Evolutionary conservation across 345 rosid genomes (phyloP).

Genomic region (Toxicodendron radicans): DNA sequence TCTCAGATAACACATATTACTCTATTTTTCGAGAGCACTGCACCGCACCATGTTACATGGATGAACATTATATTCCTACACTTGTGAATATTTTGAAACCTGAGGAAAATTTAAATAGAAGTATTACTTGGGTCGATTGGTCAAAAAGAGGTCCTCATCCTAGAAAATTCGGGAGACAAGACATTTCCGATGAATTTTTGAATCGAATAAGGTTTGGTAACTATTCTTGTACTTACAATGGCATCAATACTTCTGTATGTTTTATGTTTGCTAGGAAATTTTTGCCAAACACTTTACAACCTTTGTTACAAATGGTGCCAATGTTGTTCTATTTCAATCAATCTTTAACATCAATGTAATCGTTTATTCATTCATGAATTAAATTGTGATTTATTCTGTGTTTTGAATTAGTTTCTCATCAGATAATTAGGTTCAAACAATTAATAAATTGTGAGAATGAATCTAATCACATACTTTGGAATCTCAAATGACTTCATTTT

Average conservation of each 20-base stretch:
- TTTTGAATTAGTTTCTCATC: no score
- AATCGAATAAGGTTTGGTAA: slow-evolving; percentile 36
- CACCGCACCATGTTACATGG: slow-evolving; percentile 48
- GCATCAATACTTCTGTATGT: slow-evolving; percentile 34
- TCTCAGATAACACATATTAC: slow-evolving; percentile 42
- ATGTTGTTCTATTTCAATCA: slow-evolving; percentile 20
- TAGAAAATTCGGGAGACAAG: slow-evolving; percentile 34
- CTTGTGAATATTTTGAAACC: slow-evolving; percentile 31
- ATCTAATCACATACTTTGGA: no score
- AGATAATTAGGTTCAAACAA: no score
- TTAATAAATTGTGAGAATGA: not conserved
- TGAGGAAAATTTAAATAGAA: slow-evolving; percentile 37
- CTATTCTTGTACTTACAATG: slow-evolving; percentile 40
- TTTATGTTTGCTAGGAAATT: slow-evolving; percentile 55
- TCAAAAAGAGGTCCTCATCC: slow-evolving; percentile 47
- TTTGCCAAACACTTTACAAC: slow-evolving; percentile 42
- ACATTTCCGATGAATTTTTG: slow-evolving; percentile 34
- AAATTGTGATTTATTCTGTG: not conserved
- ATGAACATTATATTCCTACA: slow-evolving; percentile 50
- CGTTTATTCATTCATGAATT: not conserved
- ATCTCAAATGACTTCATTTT: no score
- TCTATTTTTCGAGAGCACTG: slow-evolving; percentile 29
- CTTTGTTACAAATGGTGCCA: slow-evolving; percentile 40
- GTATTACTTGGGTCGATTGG: slow-evolving; percentile 58
- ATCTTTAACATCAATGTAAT: not conserved